phyloP scores from a whole-genome alignment of 1,139 yeast species.

The Kazachstania sp. region DNA sequence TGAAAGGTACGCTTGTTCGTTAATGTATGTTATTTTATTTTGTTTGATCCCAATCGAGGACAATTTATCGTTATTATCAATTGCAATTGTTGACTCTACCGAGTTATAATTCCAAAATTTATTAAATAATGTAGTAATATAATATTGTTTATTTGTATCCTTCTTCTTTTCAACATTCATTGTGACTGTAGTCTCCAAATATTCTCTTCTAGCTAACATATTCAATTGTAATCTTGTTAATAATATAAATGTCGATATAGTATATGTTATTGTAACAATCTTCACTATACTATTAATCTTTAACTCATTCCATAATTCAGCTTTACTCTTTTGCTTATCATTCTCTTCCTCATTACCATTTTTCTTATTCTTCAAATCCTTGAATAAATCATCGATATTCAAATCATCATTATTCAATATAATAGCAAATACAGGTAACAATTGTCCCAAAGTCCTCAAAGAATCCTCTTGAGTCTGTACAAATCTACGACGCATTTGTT shows the following conservation, averaged over 20 bases:
- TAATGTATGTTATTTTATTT: slow-evolving; percentile 20
- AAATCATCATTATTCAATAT: slow-evolving; percentile 22
- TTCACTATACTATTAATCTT: slow-evolving; percentile 70
- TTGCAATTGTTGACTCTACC: neutral
- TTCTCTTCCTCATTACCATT: slow-evolving; percentile 6
- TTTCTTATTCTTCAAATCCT: slow-evolving; percentile 22
- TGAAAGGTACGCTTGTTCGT: slow-evolving; percentile 79
- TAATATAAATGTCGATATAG: slow-evolving; percentile 59
- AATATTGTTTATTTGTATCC: slow-evolving; percentile 21
- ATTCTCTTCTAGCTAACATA: slow-evolving; percentile 77
- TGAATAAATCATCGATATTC: slow-evolving; percentile 23
- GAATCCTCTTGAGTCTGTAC: slow-evolving; percentile 92
- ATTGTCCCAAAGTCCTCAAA: slow-evolving; percentile 70
- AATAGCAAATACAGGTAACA: slow-evolving; percentile 64
- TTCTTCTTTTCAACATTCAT: slow-evolving; percentile 42
- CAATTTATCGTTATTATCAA: no score
- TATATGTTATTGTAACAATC: slow-evolving; percentile 61
- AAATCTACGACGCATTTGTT: slow-evolving; percentile 66
- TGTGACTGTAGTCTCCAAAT: slow-evolving; percentile 67
- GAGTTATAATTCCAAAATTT: slow-evolving; percentile 11
- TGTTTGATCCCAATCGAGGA: neutral
- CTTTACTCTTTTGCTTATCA: slow-evolving; percentile 38
- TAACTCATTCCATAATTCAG: slow-evolving; percentile 78
- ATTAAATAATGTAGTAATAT: slow-evolving; percentile 18
- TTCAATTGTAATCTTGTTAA: slow-evolving; percentile 81